A percentile compares a stretch with the other conserved stretches of the same genome.
These are phyloP conservation scores for Solanum virginianum DNA, from an alignment of 257 asterid species.

Conservation along the genomic window DNA sequence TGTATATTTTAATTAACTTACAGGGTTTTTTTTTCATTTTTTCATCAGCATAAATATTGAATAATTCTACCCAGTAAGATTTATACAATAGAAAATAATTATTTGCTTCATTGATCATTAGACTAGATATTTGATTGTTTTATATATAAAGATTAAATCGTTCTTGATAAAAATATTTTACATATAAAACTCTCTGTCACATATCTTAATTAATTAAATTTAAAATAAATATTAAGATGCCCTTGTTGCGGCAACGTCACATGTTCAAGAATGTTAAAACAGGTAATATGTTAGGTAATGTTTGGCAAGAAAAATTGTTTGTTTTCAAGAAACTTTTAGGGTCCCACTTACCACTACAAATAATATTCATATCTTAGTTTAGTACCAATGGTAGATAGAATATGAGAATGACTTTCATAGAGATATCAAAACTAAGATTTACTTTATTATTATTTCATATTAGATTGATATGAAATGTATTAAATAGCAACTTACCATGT, in stretches of 20 bases:
- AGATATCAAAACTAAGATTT: neutral
- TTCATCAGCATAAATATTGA: too few species aligned
- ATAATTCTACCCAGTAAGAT: neutral
- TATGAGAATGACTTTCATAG: neutral
- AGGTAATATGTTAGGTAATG: neutral
- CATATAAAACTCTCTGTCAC: neutral
- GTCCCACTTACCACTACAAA: neutral
- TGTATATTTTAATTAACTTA: neutral
- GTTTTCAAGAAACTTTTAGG: neutral
- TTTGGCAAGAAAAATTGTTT: neutral
- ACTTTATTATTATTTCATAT: neutral
- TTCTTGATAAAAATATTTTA: neutral
- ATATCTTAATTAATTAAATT: too few species aligned
- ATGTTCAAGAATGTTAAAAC: neutral
- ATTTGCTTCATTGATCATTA: neutral
- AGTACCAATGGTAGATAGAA: neutral
- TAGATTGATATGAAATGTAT: neutral
- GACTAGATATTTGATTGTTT: too few species aligned
- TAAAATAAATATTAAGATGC: neutral
- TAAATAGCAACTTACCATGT: neutral
- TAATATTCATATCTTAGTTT: neutral
- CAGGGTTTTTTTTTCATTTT: too few species aligned
- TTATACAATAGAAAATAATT: neutral
- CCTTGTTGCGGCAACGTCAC: neutral
- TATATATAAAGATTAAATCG: neutral